Conservation (phyloP, 495 filamentous ascomycete species). For the Geoglossum glabrum region DNA sequence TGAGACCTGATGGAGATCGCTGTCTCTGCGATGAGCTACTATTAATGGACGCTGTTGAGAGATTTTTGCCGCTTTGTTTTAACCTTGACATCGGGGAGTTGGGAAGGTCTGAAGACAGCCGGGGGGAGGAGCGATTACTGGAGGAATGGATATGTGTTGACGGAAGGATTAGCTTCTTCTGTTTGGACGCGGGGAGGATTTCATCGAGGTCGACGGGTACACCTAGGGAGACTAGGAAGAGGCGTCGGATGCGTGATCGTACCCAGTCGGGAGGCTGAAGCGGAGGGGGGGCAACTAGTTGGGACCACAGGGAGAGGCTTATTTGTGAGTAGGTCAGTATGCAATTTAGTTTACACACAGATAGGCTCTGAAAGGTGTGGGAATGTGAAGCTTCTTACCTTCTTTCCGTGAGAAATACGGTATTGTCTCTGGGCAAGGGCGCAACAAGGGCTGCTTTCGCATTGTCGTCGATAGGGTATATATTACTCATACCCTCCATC, state of each 20-base stretch:
- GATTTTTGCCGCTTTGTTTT: constrained; percentile 30
- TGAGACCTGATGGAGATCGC: constrained; percentile 11
- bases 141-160: constrained; percentile 37
- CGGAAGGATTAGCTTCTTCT: constrained; percentile 90
- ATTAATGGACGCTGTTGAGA: constrained; percentile 34
- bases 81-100: constrained; percentile 23
- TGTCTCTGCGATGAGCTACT: constrained; percentile 12
- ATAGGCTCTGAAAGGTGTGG: constrained; percentile 11
- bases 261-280: constrained; percentile 96
- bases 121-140: constrained; percentile 20
- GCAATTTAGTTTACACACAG: not conserved
- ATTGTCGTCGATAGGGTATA: constrained; percentile 31
- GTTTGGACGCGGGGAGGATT: constrained; percentile 86
- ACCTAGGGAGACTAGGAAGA: constrained; percentile 89
- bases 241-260: constrained; percentile 80
- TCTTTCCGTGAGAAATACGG: constrained; percentile 43
- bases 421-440: constrained; percentile 8
- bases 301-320: constrained; percentile 77
- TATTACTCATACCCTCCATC: constrained; percentile 31
- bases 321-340: constrained; percentile 28
- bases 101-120: constrained; percentile 22
- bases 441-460: constrained; percentile 26
- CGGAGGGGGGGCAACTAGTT: constrained; percentile 84
- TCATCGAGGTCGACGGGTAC: constrained; percentile 95
- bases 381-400: constrained; percentile 10